Percentiles rank a stretch among this genome's conserved stretches.
Conservation (phyloP, 148 eudicot species). For the Dianthus caryophyllus region DNA sequence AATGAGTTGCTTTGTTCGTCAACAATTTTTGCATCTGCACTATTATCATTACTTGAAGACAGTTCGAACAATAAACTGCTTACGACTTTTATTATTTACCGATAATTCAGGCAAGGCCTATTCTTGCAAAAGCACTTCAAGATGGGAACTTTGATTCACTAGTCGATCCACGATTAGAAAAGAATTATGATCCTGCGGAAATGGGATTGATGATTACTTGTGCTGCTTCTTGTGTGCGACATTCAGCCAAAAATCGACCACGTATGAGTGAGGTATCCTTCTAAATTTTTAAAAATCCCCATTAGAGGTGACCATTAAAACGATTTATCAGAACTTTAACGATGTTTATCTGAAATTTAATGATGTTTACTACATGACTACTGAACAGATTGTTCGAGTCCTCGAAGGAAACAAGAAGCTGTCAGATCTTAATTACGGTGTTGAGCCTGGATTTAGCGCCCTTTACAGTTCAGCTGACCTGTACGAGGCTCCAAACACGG, state of each 20-base stretch:
- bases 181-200: slow-evolving; percentile 36
- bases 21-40: neutral
- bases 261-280: slow-evolving; percentile 63
- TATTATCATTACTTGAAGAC: neutral
- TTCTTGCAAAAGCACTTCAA: slow-evolving; percentile 48
- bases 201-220: slow-evolving; percentile 57
- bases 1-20: neutral
- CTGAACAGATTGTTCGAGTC: slow-evolving; percentile 64
- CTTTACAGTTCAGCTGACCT: slow-evolving; percentile 7
- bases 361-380: neutral
- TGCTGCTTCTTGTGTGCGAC: slow-evolving; percentile 62
- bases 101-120: slow-evolving; percentile 55
- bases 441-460: slow-evolving; percentile 40
- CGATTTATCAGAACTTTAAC: neutral
- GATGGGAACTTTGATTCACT: slow-evolving; percentile 49
- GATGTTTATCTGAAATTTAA: slow-evolving; percentile 3
- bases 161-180: slow-evolving; percentile 48
- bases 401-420: slow-evolving; percentile 64
- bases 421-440: slow-evolving; percentile 56
- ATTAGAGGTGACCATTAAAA: neutral
- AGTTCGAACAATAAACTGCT: neutral
- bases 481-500: slow-evolving; percentile 6
- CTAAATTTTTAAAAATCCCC: neutral
- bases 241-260: slow-evolving; percentile 60
- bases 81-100: neutral